Base-by-base conservation (phyloP, 208 protist species). In the Trypanosoma boissoni region DNA sequence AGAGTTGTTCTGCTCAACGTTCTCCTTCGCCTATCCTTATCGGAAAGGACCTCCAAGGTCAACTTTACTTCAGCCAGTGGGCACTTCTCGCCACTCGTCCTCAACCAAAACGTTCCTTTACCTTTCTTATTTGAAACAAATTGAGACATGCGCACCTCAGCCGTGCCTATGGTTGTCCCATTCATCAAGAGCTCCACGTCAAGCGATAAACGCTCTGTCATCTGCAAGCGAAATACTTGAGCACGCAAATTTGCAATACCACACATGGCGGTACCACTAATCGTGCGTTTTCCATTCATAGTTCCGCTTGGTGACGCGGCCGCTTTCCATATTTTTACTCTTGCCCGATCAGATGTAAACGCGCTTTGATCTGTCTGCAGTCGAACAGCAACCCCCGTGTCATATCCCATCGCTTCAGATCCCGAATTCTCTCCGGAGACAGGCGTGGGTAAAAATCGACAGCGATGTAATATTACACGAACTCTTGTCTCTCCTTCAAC, bases 381-480 rank as follows among this genome's bases (percentile, higher is more conserved):
- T 39, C 34, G 34, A 39, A 39, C 34, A 12, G 34, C 12, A 6
- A 39, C 34, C 34, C 12, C n/a, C n/a, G n/a, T n/a, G n/a, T n/a
- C n/a, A n/a, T n/a, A n/a, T n/a, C n/a, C n/a, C n/a, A n/a, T n/a
- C n/a, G n/a, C n/a, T n/a, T n/a, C n/a, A n/a, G n/a, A n/a, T 6
- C 34, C 8, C 34, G 8, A 39, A 39, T 12, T 12, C 34, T 6
- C 34, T 12, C 6, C 8, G 34, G 34, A 39, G 34, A 12, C 8
- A 39, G 34, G 34, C 34, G 34, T 39, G 34, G 72, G 72, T 1
- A 76, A 53, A 24, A 73, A 78, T 12, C 78, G 75, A 49, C 82
- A 85, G 57, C 67, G 62, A 34, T 81, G 78, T 34, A 89, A 41
- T 26, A 68, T 83, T 14, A 86, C 26, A 8, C 75, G 78, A 49